These are phyloP conservation scores for Hypoxylon sp. DNA, from an alignment of 2,329 filamentous ascomycete genomes.

Conservation along the genomic window DNA sequence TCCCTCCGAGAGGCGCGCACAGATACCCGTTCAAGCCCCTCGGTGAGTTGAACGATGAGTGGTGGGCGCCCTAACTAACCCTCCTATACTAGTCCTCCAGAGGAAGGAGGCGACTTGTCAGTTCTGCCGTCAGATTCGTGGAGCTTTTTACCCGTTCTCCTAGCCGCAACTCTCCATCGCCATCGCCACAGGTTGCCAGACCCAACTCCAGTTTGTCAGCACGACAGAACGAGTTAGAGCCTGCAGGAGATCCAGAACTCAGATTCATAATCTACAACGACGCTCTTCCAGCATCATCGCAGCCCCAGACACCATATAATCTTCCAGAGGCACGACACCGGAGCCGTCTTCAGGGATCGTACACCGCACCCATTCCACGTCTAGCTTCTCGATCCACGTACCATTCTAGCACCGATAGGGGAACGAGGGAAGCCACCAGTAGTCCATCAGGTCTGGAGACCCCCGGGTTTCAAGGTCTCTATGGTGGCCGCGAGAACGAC, in stretches of 20 bases:
- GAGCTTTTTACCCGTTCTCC: conserved; percentile 46
- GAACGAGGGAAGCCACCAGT: conserved; percentile 45
- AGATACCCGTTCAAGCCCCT: conserved; percentile 32
- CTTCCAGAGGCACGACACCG: conserved; percentile 64
- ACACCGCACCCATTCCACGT: conserved; percentile 58
- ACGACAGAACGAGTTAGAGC: conserved; percentile 31
- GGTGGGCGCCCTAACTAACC: conserved; percentile 1
- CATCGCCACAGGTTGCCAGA: conserved; percentile 22
- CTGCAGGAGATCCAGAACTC: conserved; percentile 29
- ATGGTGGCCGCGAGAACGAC: conserved; percentile 64
- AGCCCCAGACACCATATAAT: conserved; percentile 65
- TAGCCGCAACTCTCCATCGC: conserved; percentile 39
- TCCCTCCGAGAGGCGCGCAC: conserved; percentile 36
- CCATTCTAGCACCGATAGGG: conserved; percentile 22
- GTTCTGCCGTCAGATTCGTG: conserved; percentile 48
- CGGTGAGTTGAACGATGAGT: conserved; percentile 31
- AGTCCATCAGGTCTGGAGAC: conserved; percentile 57
- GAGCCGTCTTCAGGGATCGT: conserved; percentile 59
- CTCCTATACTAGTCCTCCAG: conserved; percentile 35
- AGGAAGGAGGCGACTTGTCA: conserved; percentile 44
- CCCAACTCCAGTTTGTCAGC: conserved; percentile 31
- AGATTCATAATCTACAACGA: conserved; percentile 63
- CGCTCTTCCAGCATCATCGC: conserved; percentile 57
- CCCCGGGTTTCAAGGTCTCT: conserved; percentile 62
- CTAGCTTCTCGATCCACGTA: conserved; percentile 28